Evolutionary conservation across 306 rosid genomes (phyloP).

Genomic region (Ammopiptanthus mongolicus): DNA sequence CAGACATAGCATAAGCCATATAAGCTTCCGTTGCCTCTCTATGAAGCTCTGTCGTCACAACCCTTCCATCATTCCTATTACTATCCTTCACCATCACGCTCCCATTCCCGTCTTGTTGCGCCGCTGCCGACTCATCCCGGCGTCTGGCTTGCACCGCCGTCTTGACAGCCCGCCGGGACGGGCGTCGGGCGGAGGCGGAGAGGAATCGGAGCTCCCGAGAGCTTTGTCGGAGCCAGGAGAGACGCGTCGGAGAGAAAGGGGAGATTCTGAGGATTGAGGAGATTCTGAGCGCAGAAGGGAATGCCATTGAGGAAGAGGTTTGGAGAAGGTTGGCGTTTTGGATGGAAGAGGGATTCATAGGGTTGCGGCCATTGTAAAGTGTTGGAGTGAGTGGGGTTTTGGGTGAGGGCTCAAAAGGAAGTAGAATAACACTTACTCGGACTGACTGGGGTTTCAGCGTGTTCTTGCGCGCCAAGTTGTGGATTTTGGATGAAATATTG

Average conservation of each 20-base stretch:
- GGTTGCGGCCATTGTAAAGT: neutral
- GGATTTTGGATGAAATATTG: neutral
- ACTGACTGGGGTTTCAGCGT: neutral
- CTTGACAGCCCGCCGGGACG: neutral
- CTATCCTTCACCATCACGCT: constrained; percentile 38
- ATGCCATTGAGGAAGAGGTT: constrained; percentile 45
- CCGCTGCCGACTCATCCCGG: constrained; percentile 27
- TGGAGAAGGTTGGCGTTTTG: neutral
- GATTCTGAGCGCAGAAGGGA: constrained; percentile 55
- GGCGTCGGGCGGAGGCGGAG: constrained; percentile 27
- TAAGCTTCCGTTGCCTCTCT: constrained; percentile 88
- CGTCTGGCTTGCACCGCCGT: constrained; percentile 8
- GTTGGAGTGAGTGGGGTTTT: constrained; percentile 9
- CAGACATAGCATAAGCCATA: constrained; percentile 93
- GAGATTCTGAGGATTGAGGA: constrained; percentile 54
- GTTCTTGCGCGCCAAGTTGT: constrained; percentile 43
- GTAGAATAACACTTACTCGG: neutral
- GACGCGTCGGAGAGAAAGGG: constrained; percentile 21
- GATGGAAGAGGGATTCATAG: constrained; percentile 20
- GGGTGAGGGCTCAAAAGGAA: neutral
- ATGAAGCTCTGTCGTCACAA: constrained; percentile 57
- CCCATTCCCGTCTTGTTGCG: constrained; percentile 47
- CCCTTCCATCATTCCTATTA: constrained; percentile 37
- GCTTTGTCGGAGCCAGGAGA: constrained; percentile 24
- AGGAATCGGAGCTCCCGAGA: constrained; percentile 53